Evolutionary conservation across 2,329 filamentous ascomycete species (phyloP), one percentile per base, ranked within the genome.

Genomic region (Fusarium caatingaense): DNA sequence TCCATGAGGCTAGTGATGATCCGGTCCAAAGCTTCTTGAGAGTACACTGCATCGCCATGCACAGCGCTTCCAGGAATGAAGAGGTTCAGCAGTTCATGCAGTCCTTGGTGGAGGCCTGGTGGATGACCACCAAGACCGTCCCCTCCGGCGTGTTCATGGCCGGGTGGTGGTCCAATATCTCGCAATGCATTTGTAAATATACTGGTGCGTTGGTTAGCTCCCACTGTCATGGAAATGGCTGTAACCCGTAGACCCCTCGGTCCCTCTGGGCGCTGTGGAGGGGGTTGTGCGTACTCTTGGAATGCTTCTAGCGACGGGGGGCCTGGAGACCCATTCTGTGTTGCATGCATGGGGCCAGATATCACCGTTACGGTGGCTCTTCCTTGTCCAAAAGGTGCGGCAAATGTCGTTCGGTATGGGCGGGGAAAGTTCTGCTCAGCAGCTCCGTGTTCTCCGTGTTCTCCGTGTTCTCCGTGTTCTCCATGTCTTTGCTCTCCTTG

Each of bases 1-100:
- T 98, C 95, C 91, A 98, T 96, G 45, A 98, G 84, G 72, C 92
- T 88, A 0, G 93, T 92, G 59, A 99, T 92, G 69, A 98, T 93
- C 34, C 92, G 89, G 77, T 99, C 95, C 32, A 98, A 83, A 5
- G 92, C 94, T 81, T 97, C 94, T 80, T 98, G 93, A 1, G 92
- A 92, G 78, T 95, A 97, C 2, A 97, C 95, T 10, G 91, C 93
- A 78, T 98, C 95, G 21, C 94, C 93, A 62, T 87, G 84, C 18
- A 83, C 80, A 10, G 82, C 85, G 60, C 84, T 82, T n/a, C 80
- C 81, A 16, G 87, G 86, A 56, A 84, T 85, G 41, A 90, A 78
- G 25, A 91, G 37, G 78, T 77, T 81, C 20, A 91, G 78, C 8
- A 91, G 80, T n/a, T 86, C 84, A 34, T 85, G 84, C 7, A 90